A percentile compares a stretch with the other conserved stretches of the same genome.
Conservation (phyloP, 257 asterid genomes). For the Jacaranda copaia region DNA sequence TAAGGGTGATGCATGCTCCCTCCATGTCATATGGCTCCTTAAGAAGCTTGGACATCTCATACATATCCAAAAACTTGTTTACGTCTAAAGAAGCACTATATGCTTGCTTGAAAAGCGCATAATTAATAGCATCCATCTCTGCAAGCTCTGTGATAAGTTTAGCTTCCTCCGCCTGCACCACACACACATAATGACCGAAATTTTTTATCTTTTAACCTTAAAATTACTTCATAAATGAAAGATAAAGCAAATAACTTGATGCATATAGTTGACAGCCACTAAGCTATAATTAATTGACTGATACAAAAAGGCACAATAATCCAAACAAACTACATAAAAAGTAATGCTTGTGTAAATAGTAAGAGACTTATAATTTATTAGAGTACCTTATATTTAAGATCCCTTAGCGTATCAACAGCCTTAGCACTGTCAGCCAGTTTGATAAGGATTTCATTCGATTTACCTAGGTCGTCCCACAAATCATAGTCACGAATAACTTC, state of each 20-base stretch:
- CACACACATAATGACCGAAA: slow-evolving; percentile 23
- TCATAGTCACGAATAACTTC: slow-evolving; percentile 63
- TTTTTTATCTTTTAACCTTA: slow-evolving; percentile 4
- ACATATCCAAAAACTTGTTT: slow-evolving; percentile 66
- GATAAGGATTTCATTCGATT: slow-evolving; percentile 66
- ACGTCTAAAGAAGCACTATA: slow-evolving; percentile 70
- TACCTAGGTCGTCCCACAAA: slow-evolving; percentile 76
- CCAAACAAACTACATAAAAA: too few relatives aligned
- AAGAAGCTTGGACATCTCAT: slow-evolving; percentile 77
- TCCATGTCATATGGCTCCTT: slow-evolving; percentile 76
- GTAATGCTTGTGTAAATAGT: slow-evolving; percentile 2
- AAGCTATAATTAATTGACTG: background rate
- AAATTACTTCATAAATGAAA: background rate
- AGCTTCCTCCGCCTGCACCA: slow-evolving; percentile 86
- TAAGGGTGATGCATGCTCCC: slow-evolving; percentile 82
- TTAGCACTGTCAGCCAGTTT: slow-evolving; percentile 71
- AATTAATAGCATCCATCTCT: slow-evolving; percentile 67
- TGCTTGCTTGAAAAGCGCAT: slow-evolving; percentile 79
- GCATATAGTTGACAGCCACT: too few relatives aligned
- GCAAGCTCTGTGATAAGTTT: slow-evolving; percentile 86
- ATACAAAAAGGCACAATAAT: background rate
- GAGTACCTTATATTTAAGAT: slow-evolving; percentile 69
- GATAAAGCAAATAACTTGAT: background rate
- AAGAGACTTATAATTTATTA: background rate
- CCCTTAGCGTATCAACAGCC: slow-evolving; percentile 72